Base-by-base conservation (phyloP, 1,139 yeast genomes). In the Saccharomycopsis hybrid region DNA sequence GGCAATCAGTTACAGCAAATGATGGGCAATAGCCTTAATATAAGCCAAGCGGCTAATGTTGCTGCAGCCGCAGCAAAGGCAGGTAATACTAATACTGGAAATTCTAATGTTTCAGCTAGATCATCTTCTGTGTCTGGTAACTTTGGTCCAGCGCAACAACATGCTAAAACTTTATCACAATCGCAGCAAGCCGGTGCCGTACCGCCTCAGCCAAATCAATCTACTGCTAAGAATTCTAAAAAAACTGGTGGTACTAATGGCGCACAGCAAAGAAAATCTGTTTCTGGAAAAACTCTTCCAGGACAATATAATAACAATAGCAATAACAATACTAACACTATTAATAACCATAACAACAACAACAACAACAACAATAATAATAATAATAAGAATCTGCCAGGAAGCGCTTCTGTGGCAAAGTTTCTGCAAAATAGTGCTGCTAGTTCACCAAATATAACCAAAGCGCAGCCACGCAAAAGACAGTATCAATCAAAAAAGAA, bases 401-500 rank as follows among this genome's bases (percentile, higher is more conserved):
- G 35, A 28, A 30, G 43, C 11, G 43, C 33, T 8, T 37, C 3
- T 9, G 25, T 24, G 50, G 46, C 28, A 46, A 42, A 28, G 36
- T 38, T 5, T 41, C 47, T 27, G 48, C 37, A 44, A 5, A 40
- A 44, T 32, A 36, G 46, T 36, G 38, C 57, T 29, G 58, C 57
- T 9, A 60, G 59, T 42, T 60, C 65, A 13, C 58, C 63, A 1
- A 60, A 59, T 46, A 61, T 62, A 44, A 57, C 39, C 8, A 59
- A 51, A 52, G 63, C 43, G 56, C 62, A 5, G 53, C 62, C 24
- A 47, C 57, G 42, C 58, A 61, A 53, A 59, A 60, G 56, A 57
- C 56, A 33, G 2, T 53, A 53, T 41, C 29, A 29, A 11, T 43
- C 52, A 2, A 53, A 53, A 36, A 51, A 53, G 52, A 57, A 55